Evolutionary conservation across 2,329 filamentous ascomycete species (phyloP).

Genomic region (Stachybotrys chlorohalonatus): DNA sequence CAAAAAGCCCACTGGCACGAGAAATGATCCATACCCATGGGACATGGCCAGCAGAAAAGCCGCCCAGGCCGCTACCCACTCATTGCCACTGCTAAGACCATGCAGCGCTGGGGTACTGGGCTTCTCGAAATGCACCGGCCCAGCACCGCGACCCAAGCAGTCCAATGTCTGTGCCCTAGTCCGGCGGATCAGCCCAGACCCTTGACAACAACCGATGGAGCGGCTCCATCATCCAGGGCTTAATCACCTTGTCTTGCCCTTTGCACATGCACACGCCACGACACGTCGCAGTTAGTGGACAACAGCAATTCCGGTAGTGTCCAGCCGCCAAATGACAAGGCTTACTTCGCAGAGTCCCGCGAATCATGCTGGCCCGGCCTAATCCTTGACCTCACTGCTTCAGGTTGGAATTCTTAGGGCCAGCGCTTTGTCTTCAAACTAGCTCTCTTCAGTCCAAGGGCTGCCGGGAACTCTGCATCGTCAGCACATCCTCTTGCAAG

Average conservation of each 20-base stretch:
- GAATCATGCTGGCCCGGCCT: not conserved
- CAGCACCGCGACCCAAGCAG: not conserved
- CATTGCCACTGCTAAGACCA: not conserved
- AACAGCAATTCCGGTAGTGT: no score
- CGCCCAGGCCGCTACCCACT: not conserved
- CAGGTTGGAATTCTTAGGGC: not conserved
- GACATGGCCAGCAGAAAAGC: not conserved
- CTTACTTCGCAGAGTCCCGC: not conserved
- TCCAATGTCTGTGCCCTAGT: not conserved
- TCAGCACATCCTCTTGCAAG: not conserved
- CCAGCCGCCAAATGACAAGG: no score
- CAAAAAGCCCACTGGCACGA: not conserved
- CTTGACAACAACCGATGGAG: not conserved
- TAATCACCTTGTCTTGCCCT: not conserved
- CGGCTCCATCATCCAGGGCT: not conserved
- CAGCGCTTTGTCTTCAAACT: not conserved
- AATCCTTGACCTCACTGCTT: not conserved
- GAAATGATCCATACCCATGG: not conserved
- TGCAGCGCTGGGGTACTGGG: not conserved
- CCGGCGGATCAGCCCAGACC: not conserved
- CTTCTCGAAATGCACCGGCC: constrained; percentile 2
- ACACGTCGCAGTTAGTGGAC: not conserved
- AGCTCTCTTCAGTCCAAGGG: no score
- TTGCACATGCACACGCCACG: not conserved
- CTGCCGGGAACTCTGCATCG: not conserved